These are phyloP conservation scores for Chloranthus sessilifolius DNA, from an alignment of 164 flowering plant genomes.

Conservation along the genomic window DNA sequence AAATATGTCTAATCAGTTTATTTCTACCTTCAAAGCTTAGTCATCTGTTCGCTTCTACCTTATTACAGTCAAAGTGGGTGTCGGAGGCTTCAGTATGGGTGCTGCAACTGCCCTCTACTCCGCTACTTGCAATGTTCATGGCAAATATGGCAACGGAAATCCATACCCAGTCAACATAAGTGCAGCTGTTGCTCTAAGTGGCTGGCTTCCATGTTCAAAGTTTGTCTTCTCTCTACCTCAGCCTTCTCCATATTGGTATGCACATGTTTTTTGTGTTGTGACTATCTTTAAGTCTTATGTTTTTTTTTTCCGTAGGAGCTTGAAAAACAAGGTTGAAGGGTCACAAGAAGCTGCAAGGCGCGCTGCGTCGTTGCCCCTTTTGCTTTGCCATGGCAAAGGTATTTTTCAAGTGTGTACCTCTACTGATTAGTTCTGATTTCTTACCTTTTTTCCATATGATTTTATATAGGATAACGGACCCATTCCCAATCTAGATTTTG, in stretches of 20 bases:
- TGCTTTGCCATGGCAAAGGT: conserved; percentile 78
- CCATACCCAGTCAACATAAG: conserved; percentile 58
- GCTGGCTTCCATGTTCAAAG: conserved; percentile 94
- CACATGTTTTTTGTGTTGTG: neutral
- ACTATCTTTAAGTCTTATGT: neutral
- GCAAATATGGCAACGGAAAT: conserved; percentile 65
- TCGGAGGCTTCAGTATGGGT: conserved; percentile 97
- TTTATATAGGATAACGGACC: too few species aligned
- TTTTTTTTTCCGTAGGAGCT: conserved; percentile 37
- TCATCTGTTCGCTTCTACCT: too few species aligned
- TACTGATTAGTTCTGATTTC: too few species aligned
- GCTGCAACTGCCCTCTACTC: conserved; percentile 85
- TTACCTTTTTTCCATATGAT: too few species aligned
- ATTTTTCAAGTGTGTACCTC: conserved; percentile 23
- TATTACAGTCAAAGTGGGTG: conserved; percentile 72
- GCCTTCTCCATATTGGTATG: too few species aligned
- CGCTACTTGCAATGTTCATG: conserved; percentile 68
- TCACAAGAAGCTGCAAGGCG: conserved; percentile 77
- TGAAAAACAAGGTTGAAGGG: conserved; percentile 61
- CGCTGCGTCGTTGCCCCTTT: conserved; percentile 75
- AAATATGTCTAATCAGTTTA: too few species aligned
- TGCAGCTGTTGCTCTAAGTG: conserved; percentile 78
- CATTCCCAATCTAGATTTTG: too few species aligned
- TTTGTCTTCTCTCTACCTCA: conserved; percentile 17
- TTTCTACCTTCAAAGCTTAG: too few species aligned